Conservation (phyloP, 2,329 filamentous ascomycete genomes). For the Berkeleyomyces basicola region DNA sequence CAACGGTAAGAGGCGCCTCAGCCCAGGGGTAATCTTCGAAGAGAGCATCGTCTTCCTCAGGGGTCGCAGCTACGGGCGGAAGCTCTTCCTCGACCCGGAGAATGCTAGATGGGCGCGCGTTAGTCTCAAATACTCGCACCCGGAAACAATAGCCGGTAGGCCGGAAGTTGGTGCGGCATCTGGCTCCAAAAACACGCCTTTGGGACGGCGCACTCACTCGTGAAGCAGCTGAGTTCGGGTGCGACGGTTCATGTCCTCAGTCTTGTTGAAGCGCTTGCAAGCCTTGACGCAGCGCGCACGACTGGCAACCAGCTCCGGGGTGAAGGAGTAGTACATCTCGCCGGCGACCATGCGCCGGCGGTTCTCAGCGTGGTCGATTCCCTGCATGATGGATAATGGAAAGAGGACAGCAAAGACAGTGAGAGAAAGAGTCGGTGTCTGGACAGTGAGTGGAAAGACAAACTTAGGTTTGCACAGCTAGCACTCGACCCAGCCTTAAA, state of each 20-base stretch:
- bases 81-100: constrained; percentile 45
- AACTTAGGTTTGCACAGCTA: no score
- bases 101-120: constrained; percentile 25
- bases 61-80: constrained; percentile 35
- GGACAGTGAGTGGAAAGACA: background rate
- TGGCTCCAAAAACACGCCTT: no score
- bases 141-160: no score
- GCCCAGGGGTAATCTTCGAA: constrained; percentile 52
- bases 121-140: background rate
- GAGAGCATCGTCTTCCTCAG: constrained; percentile 42
- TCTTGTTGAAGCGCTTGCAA: constrained; percentile 45
- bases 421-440: background rate
- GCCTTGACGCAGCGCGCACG: constrained; percentile 47
- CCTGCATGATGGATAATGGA: background rate
- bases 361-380: constrained; percentile 7
- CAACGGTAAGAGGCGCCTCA: constrained; percentile 50
- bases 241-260: constrained; percentile 41
- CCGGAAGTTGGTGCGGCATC: background rate
- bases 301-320: constrained; percentile 46
- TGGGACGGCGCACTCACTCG: constrained; percentile 38
- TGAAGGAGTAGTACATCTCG: constrained; percentile 60
- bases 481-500: no score
- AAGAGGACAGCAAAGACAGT: background rate
- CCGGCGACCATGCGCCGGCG: constrained; percentile 40
- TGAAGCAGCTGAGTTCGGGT: constrained; percentile 50